A percentile compares a stretch with the other conserved stretches of the same genome.
Conservation (phyloP, 2,329 filamentous ascomycete species). For the Pseudocercospora eumusae region DNA sequence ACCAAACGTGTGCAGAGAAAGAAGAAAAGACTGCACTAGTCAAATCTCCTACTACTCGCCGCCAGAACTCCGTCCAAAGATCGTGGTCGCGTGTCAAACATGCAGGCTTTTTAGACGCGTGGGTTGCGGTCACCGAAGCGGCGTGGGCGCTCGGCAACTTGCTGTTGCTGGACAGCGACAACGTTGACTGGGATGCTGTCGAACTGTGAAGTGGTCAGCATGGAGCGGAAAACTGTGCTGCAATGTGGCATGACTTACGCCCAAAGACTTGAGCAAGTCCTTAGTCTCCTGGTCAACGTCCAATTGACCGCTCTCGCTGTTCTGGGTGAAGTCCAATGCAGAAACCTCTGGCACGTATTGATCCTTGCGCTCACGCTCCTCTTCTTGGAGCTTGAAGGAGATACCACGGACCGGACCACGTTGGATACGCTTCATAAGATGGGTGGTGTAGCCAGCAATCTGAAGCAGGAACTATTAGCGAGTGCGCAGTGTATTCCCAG, state of each 20-base stretch:
- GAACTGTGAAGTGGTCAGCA: slow-evolving; percentile 63
- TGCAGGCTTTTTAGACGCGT: slow-evolving; percentile 28
- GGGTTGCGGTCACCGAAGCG: slow-evolving; percentile 69
- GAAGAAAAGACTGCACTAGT: slow-evolving; percentile 1
- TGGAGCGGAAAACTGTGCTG: slow-evolving; percentile 68
- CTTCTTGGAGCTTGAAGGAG: slow-evolving; percentile 99
- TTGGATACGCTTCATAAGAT: slow-evolving; percentile 99
- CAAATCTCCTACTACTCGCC: neutral
- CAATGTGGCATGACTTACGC: slow-evolving; percentile 66
- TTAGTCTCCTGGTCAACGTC: slow-evolving; percentile 98
- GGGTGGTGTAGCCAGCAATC: slow-evolving; percentile 98
- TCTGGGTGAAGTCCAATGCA: slow-evolving; percentile 96
- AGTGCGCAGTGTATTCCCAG: neutral
- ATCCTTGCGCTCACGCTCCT: slow-evolving; percentile 99
- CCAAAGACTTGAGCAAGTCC: slow-evolving; percentile 97
- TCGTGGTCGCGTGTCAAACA: neutral
- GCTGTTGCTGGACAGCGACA: slow-evolving; percentile 83
- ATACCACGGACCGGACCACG: slow-evolving; percentile 98
- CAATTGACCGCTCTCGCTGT: slow-evolving; percentile 86
- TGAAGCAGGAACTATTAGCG: slow-evolving; percentile 40
- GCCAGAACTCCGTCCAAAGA: slow-evolving; percentile 1
- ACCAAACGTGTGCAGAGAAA: neutral
- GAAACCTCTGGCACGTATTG: slow-evolving; percentile 99
- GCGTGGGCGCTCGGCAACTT: slow-evolving; percentile 77
- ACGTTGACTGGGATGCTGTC: slow-evolving; percentile 97